Evolutionary conservation across 441 rosid species (phyloP).

Genomic region (Isatis lusitanica): DNA sequence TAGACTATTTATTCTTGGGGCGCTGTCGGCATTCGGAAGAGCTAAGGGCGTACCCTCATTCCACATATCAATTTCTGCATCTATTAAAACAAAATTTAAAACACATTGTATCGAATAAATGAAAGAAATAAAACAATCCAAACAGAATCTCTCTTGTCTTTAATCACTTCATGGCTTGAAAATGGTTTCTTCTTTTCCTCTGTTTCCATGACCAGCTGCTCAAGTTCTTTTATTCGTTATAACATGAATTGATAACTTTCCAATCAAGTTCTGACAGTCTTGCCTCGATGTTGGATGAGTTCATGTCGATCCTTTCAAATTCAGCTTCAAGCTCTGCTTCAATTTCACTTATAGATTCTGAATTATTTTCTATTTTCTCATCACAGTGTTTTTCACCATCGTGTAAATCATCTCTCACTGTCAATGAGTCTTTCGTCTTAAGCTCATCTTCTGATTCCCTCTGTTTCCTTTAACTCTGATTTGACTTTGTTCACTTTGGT

Average conservation of each 20-base stretch:
- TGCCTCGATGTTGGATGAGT: slow-evolving; percentile 29
- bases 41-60: too few species aligned
- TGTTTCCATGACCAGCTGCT: slow-evolving; percentile 51
- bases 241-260: slow-evolving; percentile 66
- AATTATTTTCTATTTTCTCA: slow-evolving; percentile 38
- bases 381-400: slow-evolving; percentile 31
- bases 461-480: slow-evolving; percentile 54
- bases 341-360: slow-evolving; percentile 64
- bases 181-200: slow-evolving; percentile 34
- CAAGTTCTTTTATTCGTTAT: slow-evolving; percentile 71
- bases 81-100: too few species aligned
- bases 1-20: too few species aligned
- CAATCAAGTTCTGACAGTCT: slow-evolving; percentile 48
- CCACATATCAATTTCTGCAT: too few species aligned
- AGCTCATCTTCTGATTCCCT: slow-evolving; percentile 72
- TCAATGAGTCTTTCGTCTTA: slow-evolving; percentile 62
- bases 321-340: slow-evolving; percentile 98
- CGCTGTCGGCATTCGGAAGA: too few species aligned
- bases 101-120: too few species aligned
- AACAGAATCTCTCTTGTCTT: slow-evolving; percentile 32
- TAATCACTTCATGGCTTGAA: slow-evolving; percentile 37
- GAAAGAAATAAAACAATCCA: too few species aligned
- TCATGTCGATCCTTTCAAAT: slow-evolving; percentile 53
- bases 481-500: slow-evolving; percentile 51
- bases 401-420: slow-evolving; percentile 42